Base-by-base conservation (phyloP, 805 yeast species). In the Diddensiella transvaalensis region DNA sequence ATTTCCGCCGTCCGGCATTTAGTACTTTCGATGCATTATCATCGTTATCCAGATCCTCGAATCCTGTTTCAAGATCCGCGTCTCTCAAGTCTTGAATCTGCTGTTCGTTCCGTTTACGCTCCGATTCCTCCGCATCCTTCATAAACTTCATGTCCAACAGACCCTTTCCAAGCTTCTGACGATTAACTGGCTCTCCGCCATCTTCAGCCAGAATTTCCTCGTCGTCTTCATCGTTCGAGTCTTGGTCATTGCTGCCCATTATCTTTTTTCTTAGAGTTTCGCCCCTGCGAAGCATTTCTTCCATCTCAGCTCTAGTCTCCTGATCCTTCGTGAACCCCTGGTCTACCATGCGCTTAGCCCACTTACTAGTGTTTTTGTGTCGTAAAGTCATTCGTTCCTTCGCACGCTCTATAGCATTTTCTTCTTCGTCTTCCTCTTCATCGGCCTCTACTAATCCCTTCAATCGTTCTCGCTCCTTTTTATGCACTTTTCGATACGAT, bases 131-230 rank as follows among this genome's bases (percentile, higher is more conserved):
- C 1, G 98, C 98, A 51, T 84, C 85, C 56, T 76, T 83, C 98
- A 91, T 91, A 66, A 91, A 91, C 56, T 90, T 95, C 98, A 93
- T 93, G 42, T 82, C 84, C 76, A 91, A 69, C 18, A 91, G 83
- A 47, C 98, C 97, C 65, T 90, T 91, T 18, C 93, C 90, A n/a
- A 82, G 65, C 40, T 72, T 75, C 26, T 70, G 66, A 29, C 65
- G 64, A 24, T 56, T 49, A 2, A 40, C 46, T 1, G 55, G 50
- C 22, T 39, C 46, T 8, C 42, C 54, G n/a, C 43, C 56, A 3
- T 41, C 51, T 13, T 44, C 42, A 3, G 39, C 72, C 38, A 35
- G 8, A 11, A 46, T 39, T 2, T 62, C 62, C 11, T 60, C 68
- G 8, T 66, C 74, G 6, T 56, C 70, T 10, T 62, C 64, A 3